A percentile compares a stretch with the other conserved stretches of the same genome.
Evolutionary conservation across 148 eudicot species (phyloP).

Genomic region (Mesembryanthemum crystallinum): DNA sequence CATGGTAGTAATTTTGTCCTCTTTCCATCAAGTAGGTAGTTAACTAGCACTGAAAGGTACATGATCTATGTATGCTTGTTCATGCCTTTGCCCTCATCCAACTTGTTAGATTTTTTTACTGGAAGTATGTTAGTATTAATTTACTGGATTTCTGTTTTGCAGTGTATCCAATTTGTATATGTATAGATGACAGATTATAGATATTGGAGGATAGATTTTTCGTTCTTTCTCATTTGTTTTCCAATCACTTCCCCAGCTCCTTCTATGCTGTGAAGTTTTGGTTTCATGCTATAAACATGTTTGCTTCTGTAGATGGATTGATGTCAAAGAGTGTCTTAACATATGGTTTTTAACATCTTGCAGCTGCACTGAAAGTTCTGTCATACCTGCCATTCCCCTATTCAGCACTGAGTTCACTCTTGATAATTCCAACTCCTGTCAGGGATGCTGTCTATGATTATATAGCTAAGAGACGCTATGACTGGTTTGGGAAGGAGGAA

Average conservation of each 20-base stretch:
- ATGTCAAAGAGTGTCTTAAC: slow-evolving; percentile 9
- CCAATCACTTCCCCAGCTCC: neutral
- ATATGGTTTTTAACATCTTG: slow-evolving; percentile 22
- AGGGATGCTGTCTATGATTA: slow-evolving; percentile 85
- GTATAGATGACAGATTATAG: no score
- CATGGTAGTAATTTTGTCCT: neutral
- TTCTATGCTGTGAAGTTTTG: neutral
- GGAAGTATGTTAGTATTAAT: neutral
- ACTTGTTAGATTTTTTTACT: no score
- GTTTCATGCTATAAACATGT: neutral
- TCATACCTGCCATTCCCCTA: slow-evolving; percentile 92
- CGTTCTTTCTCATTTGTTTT: no score
- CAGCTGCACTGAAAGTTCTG: slow-evolving; percentile 89
- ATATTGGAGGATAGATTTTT: no score
- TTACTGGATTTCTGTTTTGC: neutral
- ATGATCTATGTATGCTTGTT: neutral
- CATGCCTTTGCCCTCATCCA: neutral
- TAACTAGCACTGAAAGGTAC: neutral
- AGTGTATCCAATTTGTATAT: neutral
- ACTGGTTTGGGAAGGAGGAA: slow-evolving; percentile 78
- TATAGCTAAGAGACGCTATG: slow-evolving; percentile 71
- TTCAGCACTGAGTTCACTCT: slow-evolving; percentile 61
- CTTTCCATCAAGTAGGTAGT: neutral
- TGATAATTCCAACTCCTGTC: slow-evolving; percentile 60
- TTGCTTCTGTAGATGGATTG: slow-evolving; percentile 2